Evolutionary conservation across 2,329 filamentous ascomycete genomes (phyloP).

Genomic region (Alternaria sp.): DNA sequence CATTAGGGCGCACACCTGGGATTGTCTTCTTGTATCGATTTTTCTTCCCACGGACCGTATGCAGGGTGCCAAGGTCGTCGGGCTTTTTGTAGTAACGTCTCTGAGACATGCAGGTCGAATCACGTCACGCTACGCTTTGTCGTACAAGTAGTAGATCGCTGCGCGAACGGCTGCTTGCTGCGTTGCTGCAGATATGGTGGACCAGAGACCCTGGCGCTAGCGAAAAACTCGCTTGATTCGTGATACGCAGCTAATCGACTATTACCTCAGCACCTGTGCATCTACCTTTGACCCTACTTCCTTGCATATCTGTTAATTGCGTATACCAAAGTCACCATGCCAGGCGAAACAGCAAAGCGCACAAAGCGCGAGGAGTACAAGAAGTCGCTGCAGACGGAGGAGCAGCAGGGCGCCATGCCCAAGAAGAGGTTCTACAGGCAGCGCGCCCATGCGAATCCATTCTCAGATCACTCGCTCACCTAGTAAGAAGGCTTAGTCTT

Average conservation of each 20-base stretch:
- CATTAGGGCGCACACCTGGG: constrained; percentile 36
- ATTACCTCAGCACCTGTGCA: constrained; percentile 15
- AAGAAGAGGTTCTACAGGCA: constrained; percentile 97
- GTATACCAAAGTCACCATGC: constrained; percentile 29
- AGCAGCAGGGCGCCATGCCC: constrained; percentile 68
- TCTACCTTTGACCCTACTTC: not conserved
- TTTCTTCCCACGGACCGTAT: constrained; percentile 30
- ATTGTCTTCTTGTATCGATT: constrained; percentile 35
- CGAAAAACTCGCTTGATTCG: constrained; percentile 30
- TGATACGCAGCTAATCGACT: constrained; percentile 25
- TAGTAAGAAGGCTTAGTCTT: constrained; percentile 65
- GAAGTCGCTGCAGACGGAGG: constrained; percentile 41
- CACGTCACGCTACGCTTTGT: constrained; percentile 24
- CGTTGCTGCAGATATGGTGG: constrained; percentile 17
- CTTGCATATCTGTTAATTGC: not conserved
- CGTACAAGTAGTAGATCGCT: constrained; percentile 11
- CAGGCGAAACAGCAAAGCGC: constrained; percentile 46
- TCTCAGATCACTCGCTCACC: constrained; percentile 87
- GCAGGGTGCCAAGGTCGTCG: constrained; percentile 38
- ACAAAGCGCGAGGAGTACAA: constrained; percentile 58
- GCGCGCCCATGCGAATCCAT: constrained; percentile 95
- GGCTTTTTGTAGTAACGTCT: constrained; percentile 19
- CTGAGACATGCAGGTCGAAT: constrained; percentile 11
- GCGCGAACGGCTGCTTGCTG: constrained; percentile 2
- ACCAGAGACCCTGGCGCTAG: constrained; percentile 29